Conservation (phyloP, 2,329 filamentous ascomycete species). For the Dryadomyces quercivorus region DNA sequence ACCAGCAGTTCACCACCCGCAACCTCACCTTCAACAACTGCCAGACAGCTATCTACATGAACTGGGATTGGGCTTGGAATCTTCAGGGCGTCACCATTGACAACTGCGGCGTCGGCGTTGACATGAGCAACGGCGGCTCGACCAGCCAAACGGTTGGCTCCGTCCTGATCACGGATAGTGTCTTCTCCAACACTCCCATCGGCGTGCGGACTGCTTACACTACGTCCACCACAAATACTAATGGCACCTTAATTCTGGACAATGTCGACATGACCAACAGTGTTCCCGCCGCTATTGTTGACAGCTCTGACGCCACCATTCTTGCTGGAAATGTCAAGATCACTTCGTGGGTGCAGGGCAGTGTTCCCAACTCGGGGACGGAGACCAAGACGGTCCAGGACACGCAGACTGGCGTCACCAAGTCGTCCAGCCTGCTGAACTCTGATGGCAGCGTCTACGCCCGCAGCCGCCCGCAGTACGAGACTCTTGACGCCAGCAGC, state of each 20-base stretch:
- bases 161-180: constrained; percentile 70
- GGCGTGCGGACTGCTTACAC: constrained; percentile 69
- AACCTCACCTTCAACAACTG: constrained; percentile 75
- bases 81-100: constrained; percentile 67
- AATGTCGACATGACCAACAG: constrained; percentile 73
- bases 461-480: constrained; percentile 82
- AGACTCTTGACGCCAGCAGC: constrained; percentile 47
- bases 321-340: constrained; percentile 60
- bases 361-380: constrained; percentile 34
- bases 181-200: constrained; percentile 60
- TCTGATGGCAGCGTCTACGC: constrained; percentile 60
- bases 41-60: constrained; percentile 75
- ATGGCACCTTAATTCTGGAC: constrained; percentile 73
- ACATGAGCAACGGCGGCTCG: constrained; percentile 57
- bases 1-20: constrained; percentile 77
- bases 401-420: constrained; percentile 39
- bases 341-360: constrained; percentile 67
- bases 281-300: constrained; percentile 54
- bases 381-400: constrained; percentile 47
- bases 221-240: constrained; percentile 44
- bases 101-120: constrained; percentile 61
- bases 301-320: constrained; percentile 42
- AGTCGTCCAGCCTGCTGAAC: constrained; percentile 56
- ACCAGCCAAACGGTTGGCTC: constrained; percentile 66
- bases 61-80: constrained; percentile 86